These are phyloP conservation scores for Metarhizium humberi DNA, from an alignment of 2,329 filamentous ascomycete genomes.

Conservation along the genomic window DNA sequence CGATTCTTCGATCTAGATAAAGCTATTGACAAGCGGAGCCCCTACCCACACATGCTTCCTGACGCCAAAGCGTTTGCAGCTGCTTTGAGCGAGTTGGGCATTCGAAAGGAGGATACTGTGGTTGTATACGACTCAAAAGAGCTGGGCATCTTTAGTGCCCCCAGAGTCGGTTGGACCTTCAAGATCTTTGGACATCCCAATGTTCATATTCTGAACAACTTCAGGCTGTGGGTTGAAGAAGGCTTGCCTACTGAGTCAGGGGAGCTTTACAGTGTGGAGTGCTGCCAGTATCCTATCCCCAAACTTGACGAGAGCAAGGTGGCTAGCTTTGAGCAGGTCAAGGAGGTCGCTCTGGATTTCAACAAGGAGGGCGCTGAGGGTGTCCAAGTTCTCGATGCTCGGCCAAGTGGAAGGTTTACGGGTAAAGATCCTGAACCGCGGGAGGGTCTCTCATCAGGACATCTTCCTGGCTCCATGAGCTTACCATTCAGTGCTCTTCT, in stretches of 20 bases:
- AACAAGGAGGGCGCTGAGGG: constrained; percentile 78
- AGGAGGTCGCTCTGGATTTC: constrained; percentile 62
- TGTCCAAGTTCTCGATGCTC: constrained; percentile 82
- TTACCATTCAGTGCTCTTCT: constrained; percentile 73
- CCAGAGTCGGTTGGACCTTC: constrained; percentile 89
- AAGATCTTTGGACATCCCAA: constrained; percentile 79
- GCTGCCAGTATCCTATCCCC: constrained; percentile 54
- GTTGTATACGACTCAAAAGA: constrained; percentile 93
- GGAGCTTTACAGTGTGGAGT: constrained; percentile 57
- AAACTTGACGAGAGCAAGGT: constrained; percentile 55
- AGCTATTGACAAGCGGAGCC: constrained; percentile 76
- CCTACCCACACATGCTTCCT: constrained; percentile 96
- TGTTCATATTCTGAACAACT: constrained; percentile 93
- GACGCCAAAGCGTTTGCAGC: constrained; percentile 69
- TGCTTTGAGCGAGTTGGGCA: constrained; percentile 83
- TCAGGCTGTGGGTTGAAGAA: constrained; percentile 83
- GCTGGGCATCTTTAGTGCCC: constrained; percentile 87
- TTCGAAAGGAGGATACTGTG: constrained; percentile 76
- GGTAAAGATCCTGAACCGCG: constrained; percentile 81
- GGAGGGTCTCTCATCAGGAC: constrained; percentile 75
- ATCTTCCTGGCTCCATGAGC: constrained; percentile 82
- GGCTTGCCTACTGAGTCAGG: constrained; percentile 78
- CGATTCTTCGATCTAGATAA: constrained; percentile 96
- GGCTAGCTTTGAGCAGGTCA: constrained; percentile 73
- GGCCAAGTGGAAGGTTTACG: constrained; percentile 69